Evolutionary conservation across 176 grass and related monocot species (phyloP).

Genomic region (Juncus effusus): DNA sequence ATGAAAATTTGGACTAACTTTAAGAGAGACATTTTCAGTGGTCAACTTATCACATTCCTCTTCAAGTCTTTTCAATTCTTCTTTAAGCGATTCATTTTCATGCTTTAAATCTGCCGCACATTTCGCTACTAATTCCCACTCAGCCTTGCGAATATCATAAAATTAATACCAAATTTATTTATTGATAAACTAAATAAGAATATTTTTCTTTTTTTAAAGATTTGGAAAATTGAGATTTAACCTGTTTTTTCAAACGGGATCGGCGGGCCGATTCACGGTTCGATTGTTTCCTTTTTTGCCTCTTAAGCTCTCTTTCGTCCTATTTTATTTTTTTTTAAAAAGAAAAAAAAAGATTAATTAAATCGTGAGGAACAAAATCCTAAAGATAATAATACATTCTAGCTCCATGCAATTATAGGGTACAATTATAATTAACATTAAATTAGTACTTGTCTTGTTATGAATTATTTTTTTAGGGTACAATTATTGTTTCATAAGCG

Average conservation of each 20-base stretch:
- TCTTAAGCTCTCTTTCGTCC: slow-evolving; percentile 26
- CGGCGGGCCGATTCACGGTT: slow-evolving; percentile 25
- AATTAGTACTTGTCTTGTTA: too few relatives aligned
- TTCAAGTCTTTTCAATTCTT: slow-evolving; percentile 25
- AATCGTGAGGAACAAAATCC: background rate
- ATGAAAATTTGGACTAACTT: slow-evolving; percentile 5
- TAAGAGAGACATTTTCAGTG: slow-evolving; percentile 26
- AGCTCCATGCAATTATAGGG: background rate
- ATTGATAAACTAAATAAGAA: background rate
- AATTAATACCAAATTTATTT: background rate
- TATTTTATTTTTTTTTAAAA: slow-evolving; percentile 10
- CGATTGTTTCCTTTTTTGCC: slow-evolving; percentile 29
- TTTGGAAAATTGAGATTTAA: background rate
- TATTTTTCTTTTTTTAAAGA: background rate
- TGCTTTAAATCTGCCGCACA: slow-evolving; percentile 24
- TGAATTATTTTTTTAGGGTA: too few relatives aligned
- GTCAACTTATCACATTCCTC: slow-evolving; percentile 23
- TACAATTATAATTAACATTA: too few relatives aligned
- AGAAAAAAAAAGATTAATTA: background rate
- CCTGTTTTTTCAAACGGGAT: slow-evolving; percentile 30
- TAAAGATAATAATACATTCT: slow-evolving; percentile 6
- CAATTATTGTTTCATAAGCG: too few relatives aligned
- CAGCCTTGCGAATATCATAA: slow-evolving; percentile 17
- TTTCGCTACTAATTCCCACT: slow-evolving; percentile 31
- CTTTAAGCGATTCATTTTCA: slow-evolving; percentile 28